Percentiles rank a stretch among this genome's conserved stretches.
phyloP scores from a whole-genome alignment of 148 eudicot genomes.

The Euryodendron excelsum region DNA sequence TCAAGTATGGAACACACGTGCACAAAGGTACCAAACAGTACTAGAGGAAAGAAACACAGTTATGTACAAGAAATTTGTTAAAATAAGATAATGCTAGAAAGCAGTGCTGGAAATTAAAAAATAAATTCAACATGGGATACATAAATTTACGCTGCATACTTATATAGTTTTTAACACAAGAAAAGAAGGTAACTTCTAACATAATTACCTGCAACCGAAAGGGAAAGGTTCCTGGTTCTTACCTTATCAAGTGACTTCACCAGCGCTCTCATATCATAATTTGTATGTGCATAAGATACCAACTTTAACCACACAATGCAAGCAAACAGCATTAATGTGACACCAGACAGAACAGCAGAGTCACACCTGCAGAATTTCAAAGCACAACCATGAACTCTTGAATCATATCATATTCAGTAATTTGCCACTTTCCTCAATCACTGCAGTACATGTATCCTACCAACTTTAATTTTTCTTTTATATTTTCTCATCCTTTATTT shows the following conservation, averaged over 20 bases:
- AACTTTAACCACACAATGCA: conserved; percentile 88
- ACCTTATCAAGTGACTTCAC: conserved; percentile 65
- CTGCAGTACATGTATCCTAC: too few species aligned
- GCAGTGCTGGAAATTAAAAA: background rate
- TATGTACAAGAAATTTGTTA: background rate
- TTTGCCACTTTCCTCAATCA: background rate
- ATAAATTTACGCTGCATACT: too few species aligned
- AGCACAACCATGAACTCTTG: conserved; percentile 5
- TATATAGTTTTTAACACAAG: too few species aligned
- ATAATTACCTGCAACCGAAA: background rate
- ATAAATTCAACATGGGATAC: too few species aligned
- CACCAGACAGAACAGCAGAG: conserved; percentile 87
- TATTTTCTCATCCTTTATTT: background rate
- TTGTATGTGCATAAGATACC: conserved; percentile 95
- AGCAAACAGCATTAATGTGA: conserved; percentile 74
- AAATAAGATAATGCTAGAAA: background rate
- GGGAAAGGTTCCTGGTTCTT: conserved; percentile 16
- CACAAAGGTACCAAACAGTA: too few species aligned
- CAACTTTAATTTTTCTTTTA: background rate
- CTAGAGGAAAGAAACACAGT: background rate
- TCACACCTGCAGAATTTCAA: conserved; percentile 61
- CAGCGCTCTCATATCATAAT: conserved; percentile 70
- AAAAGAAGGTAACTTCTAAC: background rate
- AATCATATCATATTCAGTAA: background rate
- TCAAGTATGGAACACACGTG: too few species aligned